Base-by-base conservation (phyloP, 2,329 filamentous ascomycete genomes). In the Exophiala dermatitidis region DNA sequence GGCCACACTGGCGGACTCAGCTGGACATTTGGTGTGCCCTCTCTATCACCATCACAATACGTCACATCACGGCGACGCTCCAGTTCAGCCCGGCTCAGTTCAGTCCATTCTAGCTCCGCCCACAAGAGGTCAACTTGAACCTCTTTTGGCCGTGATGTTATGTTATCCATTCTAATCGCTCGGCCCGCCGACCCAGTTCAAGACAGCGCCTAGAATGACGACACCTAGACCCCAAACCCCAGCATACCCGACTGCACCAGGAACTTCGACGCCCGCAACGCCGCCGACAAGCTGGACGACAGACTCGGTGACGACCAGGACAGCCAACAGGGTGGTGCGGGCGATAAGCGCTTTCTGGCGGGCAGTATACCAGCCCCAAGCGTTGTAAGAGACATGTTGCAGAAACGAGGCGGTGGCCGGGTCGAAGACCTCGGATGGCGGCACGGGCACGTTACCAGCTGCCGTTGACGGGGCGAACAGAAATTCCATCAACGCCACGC, bases 241-340 rank as follows among this genome's bases (percentile, higher is more conserved):
- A 1, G 86, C 83, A 76, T 90, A 97, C 0, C 78, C 80, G 2
- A 76, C 71, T 1, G 90, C 88, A 7, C 90, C 91, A 0, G 74
- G 62, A 3, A 80, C 58, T 63, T 90, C 85, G 7, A 88, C 81
- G 3, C 88, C 86, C 42, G 81, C 75, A 19, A 96, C 72, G 0
- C 82, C 85, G 50, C 82, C 74, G 44, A 77, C 79, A 28, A 83
- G 80, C 64, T 86, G 80, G 38, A 90, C 71, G 53, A 84, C 82
- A 0, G 77, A 80, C 62, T 80, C 79, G n/a, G 71, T 63, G 5
- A 76, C 66, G 7, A 74, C 64, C 54, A 77, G 70, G 1, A 64
- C 60, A 0, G 72, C 72, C 41, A 82, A 65, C 5, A 76, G 62
- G 3, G 68, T 60, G 0, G 88, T 89, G 52, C 89, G 79, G 58